Base-by-base conservation (phyloP, 2,329 filamentous ascomycete species). In the Fusarium sp. region DNA sequence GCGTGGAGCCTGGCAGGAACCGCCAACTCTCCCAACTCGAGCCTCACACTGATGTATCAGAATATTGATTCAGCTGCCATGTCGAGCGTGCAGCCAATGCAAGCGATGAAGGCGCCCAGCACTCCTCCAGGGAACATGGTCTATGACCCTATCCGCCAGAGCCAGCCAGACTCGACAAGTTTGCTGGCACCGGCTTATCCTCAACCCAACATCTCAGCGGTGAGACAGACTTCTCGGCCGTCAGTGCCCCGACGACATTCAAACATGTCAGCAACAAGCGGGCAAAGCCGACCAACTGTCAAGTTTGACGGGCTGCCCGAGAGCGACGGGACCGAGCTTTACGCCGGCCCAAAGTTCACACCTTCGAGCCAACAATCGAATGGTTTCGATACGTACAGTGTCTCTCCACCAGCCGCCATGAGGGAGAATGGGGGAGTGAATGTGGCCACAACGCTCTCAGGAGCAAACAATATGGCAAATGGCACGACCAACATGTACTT, bases 1-100 rank as follows among this genome's bases (percentile, higher is more conserved):
- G 95, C 94, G 1, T 97, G 94, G 93, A 95, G 94, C 9, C 84
- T 97, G n/a, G 95, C 95, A 0, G 95, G 95, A 16, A 96, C 93
- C 2, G 95, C 94, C 64, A 95, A 97, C 78, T 97, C 94, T 5
- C 93, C 94, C 1, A 95, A 91, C 72, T 95, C 94, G 0, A 97
- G 94, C 79, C 85, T 97, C 6, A 95, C 94, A 1, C 88, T 96
- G 65, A 90, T 97, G 79, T 97, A 95, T 80, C 91, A 94, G 69
- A 91, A 89, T 75, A 60, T 68, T 31, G 77, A 78, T 25, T 45
- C 66, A 7, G 58, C 60, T 8, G 47, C 47, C 7, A 63, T 62
- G 35, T 38, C 56, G 35, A 50, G 65, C 8, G 29, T 35, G 10
- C 76, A 76, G 27, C 58, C 69, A 20, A 50, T 54, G 4, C 74